A percentile compares a stretch with the other conserved stretches of the same genome.
phyloP scores from a whole-genome alignment of 257 asterid species.

The Scutellaria baicalensis region DNA sequence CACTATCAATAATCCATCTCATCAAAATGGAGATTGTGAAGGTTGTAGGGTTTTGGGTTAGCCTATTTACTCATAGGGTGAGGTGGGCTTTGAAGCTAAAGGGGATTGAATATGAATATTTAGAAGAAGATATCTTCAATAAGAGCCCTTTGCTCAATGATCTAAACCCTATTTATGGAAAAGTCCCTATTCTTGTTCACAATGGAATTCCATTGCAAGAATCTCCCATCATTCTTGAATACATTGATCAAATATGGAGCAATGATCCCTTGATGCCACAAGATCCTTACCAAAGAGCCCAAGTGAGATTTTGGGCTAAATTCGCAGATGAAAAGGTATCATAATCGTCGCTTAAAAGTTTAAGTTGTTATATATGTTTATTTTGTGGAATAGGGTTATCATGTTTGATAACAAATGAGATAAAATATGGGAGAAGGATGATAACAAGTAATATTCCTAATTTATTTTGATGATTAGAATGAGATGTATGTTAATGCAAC shows the following conservation, averaged over 20 bases:
- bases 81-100: slow-evolving; percentile 39
- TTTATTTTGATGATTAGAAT: no score
- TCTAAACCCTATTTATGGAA: slow-evolving; percentile 24
- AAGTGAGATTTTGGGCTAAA: slow-evolving; percentile 32
- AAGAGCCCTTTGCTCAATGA: slow-evolving; percentile 24
- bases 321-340: slow-evolving; percentile 30
- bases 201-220: slow-evolving; percentile 26
- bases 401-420: no score
- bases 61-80: slow-evolving; percentile 35
- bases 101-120: slow-evolving; percentile 30
- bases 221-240: slow-evolving; percentile 31
- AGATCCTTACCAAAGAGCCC: slow-evolving; percentile 27
- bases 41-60: slow-evolving; percentile 35
- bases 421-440: no score
- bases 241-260: slow-evolving; percentile 36
- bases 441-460: no score
- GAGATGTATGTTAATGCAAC: no score
- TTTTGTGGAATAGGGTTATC: no score
- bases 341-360: neutral
- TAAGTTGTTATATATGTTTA: neutral
- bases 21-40: slow-evolving; percentile 20
- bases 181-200: slow-evolving; percentile 42
- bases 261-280: slow-evolving; percentile 26
- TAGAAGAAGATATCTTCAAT: slow-evolving; percentile 36
- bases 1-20: neutral